Evolutionary conservation across 2,329 filamentous ascomycete species (phyloP).

Genomic region (Anthostomella pinea): DNA sequence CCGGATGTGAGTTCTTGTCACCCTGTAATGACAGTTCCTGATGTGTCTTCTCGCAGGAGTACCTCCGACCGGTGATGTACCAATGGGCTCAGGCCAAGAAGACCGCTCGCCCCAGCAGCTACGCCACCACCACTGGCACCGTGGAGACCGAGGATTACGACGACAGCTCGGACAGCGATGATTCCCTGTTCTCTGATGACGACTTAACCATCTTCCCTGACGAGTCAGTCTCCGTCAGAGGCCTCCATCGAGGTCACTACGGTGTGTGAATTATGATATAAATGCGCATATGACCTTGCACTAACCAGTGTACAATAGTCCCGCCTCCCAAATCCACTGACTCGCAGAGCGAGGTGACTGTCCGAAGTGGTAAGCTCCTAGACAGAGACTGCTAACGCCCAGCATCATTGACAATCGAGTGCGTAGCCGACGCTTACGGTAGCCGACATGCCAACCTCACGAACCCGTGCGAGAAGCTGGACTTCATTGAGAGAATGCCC

Average conservation of each 20-base stretch:
- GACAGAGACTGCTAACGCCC: no score
- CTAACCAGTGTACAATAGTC: no score
- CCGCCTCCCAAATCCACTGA: no score
- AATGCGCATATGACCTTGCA: constrained; percentile 1
- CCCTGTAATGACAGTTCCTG: no score
- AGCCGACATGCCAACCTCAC: constrained; percentile 3
- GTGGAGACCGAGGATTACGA: no score
- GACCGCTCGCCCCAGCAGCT: no score
- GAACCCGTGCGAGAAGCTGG: constrained; percentile 8
- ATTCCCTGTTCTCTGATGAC: constrained; percentile 1
- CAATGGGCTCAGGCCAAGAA: no score
- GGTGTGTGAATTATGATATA: constrained; percentile 1
- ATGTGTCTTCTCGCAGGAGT: no score
- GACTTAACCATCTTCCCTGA: constrained; percentile 1
- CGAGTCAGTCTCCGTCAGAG: constrained; percentile 8
- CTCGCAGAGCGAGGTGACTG: neutral
- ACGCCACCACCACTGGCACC: no score
- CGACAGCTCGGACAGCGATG: no score
- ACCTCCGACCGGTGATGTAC: no score
- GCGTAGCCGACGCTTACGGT: neutral
- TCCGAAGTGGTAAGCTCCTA: constrained; percentile 5
- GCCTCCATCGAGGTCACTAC: constrained; percentile 1
- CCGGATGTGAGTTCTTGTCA: no score
- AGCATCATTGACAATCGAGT: constrained; percentile 1
- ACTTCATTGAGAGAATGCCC: constrained; percentile 8